Conservation (phyloP, 1,139 yeast genomes). For the Meyerozyma carpophila region DNA sequence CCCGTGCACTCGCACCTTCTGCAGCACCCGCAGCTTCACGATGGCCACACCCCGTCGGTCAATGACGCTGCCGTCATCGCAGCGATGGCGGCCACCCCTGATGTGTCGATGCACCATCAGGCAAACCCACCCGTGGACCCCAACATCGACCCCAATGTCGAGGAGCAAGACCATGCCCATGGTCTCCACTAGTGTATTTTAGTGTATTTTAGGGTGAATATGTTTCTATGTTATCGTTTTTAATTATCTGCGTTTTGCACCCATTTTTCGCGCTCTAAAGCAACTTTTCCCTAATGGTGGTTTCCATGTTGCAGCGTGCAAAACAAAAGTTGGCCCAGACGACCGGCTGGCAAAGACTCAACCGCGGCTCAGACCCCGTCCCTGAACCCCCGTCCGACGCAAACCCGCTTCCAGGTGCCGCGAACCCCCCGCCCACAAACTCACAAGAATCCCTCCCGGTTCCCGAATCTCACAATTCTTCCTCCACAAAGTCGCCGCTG, state of each 20-base stretch:
- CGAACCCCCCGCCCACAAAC: neutral
- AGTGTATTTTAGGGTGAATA: constrained; percentile 1
- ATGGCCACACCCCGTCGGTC: constrained; percentile 28
- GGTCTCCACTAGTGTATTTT: constrained; percentile 1
- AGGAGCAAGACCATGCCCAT: constrained; percentile 42
- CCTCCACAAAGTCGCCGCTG: neutral
- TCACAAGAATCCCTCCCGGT: neutral
- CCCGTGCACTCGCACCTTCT: constrained; percentile 15
- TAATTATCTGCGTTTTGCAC: neutral
- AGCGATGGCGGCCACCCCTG: constrained; percentile 37
- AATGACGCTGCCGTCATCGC: constrained; percentile 45
- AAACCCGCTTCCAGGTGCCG: neutral
- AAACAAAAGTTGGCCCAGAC: neutral
- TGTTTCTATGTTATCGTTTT: neutral
- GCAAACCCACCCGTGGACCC: constrained; percentile 32
- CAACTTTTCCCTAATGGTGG: neutral
- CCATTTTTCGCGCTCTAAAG: neutral
- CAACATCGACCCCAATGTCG: constrained; percentile 41
- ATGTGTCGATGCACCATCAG: constrained; percentile 17
- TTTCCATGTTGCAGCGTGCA: neutral
- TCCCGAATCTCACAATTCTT: neutral
- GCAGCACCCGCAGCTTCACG: constrained; percentile 18
- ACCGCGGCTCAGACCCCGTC: no score
- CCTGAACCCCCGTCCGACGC: neutral
- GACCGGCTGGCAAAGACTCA: neutral